phyloP scores from a whole-genome alignment of 208 protist genomes.

The Blastocrithidia nonstop region DNA sequence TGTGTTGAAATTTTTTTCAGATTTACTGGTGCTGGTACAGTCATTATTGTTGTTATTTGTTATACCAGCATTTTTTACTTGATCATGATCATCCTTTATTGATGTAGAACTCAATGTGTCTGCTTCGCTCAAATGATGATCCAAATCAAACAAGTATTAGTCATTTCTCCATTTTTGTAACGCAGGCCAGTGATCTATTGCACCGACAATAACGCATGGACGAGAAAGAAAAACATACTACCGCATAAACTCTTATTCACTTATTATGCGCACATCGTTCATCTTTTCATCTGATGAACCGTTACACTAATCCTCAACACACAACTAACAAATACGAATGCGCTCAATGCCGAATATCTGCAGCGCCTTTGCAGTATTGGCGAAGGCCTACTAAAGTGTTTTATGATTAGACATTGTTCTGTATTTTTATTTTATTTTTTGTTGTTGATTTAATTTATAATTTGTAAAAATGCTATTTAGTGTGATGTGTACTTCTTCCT shows the following conservation, averaged over 20 bases:
- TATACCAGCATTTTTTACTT: conserved; percentile 6
- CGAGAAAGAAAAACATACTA: conserved; percentile 73
- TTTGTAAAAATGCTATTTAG: background rate
- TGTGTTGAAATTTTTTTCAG: too few species aligned
- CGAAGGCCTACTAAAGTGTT: conserved; percentile 49
- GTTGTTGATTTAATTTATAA: conserved; percentile 4
- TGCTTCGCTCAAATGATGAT: conserved; percentile 25
- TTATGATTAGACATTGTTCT: background rate
- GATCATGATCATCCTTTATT: conserved; percentile 14
- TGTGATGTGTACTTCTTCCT: background rate
- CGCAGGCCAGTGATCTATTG: conserved; percentile 54
- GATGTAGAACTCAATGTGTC: conserved; percentile 5
- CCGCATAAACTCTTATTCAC: conserved; percentile 68
- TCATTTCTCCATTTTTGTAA: conserved; percentile 57
- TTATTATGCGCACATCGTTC: conserved; percentile 18
- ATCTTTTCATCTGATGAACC: background rate
- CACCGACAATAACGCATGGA: conserved; percentile 64
- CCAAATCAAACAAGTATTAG: conserved; percentile 60
- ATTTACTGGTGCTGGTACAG: background rate
- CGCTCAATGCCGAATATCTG: conserved; percentile 55
- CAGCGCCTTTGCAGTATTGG: conserved; percentile 30
- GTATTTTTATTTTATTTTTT: conserved; percentile 5
- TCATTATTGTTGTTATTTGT: conserved; percentile 4
- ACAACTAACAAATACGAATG: conserved; percentile 25
- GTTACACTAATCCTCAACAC: background rate